Percentiles rank a stretch among this genome's conserved stretches.
Conservation (phyloP, 148 eudicot species). For the Vaccinium myrtillus region DNA sequence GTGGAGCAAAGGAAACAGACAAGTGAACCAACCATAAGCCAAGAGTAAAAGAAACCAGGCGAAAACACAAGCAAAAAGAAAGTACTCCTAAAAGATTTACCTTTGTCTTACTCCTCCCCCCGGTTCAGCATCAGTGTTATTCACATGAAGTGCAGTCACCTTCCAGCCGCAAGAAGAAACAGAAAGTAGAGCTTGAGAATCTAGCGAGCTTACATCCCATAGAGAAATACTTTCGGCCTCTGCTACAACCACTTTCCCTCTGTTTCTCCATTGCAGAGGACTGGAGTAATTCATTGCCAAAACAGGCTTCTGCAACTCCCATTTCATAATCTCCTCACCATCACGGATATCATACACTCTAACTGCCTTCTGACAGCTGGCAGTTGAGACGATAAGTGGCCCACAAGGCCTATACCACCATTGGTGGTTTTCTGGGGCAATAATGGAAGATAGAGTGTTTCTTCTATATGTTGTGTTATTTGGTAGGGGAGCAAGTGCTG, state of each 20-base stretch:
- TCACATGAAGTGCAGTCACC: conserved; percentile 78
- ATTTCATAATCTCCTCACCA: conserved; percentile 73
- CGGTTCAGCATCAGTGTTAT: conserved; percentile 79
- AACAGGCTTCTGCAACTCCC: conserved; percentile 80
- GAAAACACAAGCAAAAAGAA: conserved; percentile 10
- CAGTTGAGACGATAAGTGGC: conserved; percentile 67
- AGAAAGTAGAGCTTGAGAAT: conserved; percentile 52
- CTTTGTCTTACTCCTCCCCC: conserved; percentile 96
- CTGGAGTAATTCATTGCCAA: conserved; percentile 75
- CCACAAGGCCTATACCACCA: conserved; percentile 95
- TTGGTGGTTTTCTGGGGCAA: conserved; percentile 58
- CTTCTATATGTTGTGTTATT: conserved; percentile 51
- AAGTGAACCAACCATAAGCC: background rate
- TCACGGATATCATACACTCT: conserved; percentile 81
- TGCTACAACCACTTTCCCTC: conserved; percentile 74
- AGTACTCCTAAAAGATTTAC: conserved; percentile 36
- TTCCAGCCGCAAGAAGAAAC: conserved; percentile 59
- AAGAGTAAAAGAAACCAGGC: background rate
- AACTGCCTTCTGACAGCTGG: conserved; percentile 59
- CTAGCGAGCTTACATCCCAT: conserved; percentile 82
- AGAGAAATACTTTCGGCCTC: conserved; percentile 65
- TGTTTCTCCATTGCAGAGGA: conserved; percentile 92
- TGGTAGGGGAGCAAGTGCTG: conserved; percentile 62
- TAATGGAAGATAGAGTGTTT: conserved; percentile 36
- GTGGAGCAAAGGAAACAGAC: background rate